A percentile compares a stretch with the other conserved stretches of the same genome.
phyloP scores from a whole-genome alignment of 2,329 filamentous ascomycete species.

The Talaromyces sp. region DNA sequence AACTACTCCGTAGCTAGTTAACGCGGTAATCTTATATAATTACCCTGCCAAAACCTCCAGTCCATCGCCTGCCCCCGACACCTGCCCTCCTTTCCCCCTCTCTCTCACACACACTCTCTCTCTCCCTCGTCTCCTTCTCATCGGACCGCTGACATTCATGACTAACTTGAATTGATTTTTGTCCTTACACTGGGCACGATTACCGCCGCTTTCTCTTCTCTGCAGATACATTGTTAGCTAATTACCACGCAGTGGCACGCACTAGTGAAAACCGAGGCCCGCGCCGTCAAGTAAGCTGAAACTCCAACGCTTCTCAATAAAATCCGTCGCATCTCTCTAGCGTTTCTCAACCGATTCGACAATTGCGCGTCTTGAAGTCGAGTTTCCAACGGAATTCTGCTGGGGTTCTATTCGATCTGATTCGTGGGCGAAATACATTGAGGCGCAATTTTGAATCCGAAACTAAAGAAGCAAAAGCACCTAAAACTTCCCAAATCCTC shows the following conservation, averaged over 20 bases:
- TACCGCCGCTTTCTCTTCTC: neutral
- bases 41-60: no score
- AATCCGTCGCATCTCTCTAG: neutral
- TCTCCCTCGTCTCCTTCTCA: neutral
- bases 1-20: no score
- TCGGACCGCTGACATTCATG: no score
- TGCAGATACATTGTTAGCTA: neutral
- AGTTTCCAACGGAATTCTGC: neutral
- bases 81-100: no score
- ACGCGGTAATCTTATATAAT: no score
- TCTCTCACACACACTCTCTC: no score
- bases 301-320: neutral
- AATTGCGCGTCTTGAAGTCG: neutral
- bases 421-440: neutral
- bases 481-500: neutral
- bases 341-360: neutral
- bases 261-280: neutral
- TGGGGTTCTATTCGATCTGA: neutral
- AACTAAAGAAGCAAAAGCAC: neutral
- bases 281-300: conserved; percentile 2
- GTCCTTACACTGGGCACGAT: neutral
- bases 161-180: neutral
- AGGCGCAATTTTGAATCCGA: neutral
- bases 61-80: no score
- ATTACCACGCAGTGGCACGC: conserved; percentile 3